Evolutionary conservation across 179 eudicot genomes (phyloP), one percentile per base, ranked within the genome.

Genomic region (Camellia oleifera): DNA sequence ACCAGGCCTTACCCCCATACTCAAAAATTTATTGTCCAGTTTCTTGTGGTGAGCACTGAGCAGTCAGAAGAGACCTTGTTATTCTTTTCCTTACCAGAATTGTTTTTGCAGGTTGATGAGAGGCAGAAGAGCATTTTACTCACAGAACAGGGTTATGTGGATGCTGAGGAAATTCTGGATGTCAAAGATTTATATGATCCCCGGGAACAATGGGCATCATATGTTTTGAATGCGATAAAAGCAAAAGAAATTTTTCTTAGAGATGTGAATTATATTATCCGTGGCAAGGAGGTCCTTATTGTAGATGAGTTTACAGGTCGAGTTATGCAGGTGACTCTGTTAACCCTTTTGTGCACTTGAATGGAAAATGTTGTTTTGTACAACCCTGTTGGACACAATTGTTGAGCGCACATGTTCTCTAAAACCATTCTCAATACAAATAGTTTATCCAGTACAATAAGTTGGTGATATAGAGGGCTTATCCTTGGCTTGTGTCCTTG

Each of bases 241-340:
- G 98, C 97, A n/a, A 94, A 94, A 85, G 98, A 97, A 86, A 97
- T 97, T 76, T 97, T 97, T 80, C 89, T 97, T 53, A 92, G 85
- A 87, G 98, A 97, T 73, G 99, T 97, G 84, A 94, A 94, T 83
- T 97, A 97, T 82, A 97, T 97, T 53, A 84, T 94, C 79, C 95
- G 98, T 81, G 97, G 92, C 82, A 94, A 93, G 84, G 99, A 94
- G 86, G 92, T 94, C 72, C 98, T 94, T 81, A 97, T 97, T 74
- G 99, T 97, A 76, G 98, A 97, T 80, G 99, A 97, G 87, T 97
- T 97, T 83, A 94, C 98, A 83, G 99, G 99, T 64, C 97, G 99
- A 69, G 98, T 97, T 69, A 97, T 97, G 99, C 98, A 94, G 99
- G 98, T 96, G 83, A 74, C 40, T 74, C 48, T 52, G 65, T 75